These are phyloP conservation scores for Grifola frondosa DNA, from an alignment of 1,284 basidiomycete genomes.

Conservation along the genomic window DNA sequence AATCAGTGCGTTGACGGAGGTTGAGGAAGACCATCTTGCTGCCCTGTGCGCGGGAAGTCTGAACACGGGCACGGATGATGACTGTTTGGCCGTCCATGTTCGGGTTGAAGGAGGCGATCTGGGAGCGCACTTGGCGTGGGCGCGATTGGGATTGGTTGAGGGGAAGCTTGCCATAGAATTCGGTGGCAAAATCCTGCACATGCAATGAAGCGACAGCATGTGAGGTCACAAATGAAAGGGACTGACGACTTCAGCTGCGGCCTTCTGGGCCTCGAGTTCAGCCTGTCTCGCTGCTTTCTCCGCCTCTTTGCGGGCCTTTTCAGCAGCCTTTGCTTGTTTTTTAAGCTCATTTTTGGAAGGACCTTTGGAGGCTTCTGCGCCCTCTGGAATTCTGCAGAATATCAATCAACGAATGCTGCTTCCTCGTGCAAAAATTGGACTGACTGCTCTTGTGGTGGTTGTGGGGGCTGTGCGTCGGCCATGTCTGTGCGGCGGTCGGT, in stretches of 20 bases:
- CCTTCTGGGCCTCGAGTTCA: conserved; percentile 74
- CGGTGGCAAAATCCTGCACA: conserved; percentile 75
- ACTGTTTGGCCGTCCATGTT: conserved; percentile 78
- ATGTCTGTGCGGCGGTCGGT: too few species aligned
- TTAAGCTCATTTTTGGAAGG: conserved; percentile 90
- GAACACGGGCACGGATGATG: conserved; percentile 86
- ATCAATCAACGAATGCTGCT: not conserved
- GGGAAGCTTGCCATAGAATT: conserved; percentile 89
- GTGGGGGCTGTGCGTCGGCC: conserved; percentile 13
- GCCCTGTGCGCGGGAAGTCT: conserved; percentile 89
- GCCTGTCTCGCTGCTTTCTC: conserved; percentile 80
- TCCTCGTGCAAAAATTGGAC: conserved; percentile 6
- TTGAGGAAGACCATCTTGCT: conserved; percentile 95
- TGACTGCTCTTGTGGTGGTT: conserved; percentile 22
- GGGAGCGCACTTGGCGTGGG: conserved; percentile 46
- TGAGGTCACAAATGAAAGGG: conserved; percentile 6
- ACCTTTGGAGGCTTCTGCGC: conserved; percentile 34
- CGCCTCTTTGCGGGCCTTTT: conserved; percentile 90
- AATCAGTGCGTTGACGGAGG: conserved; percentile 86
- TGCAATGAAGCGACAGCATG: conserved; percentile 4
- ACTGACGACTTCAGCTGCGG: conserved; percentile 71
- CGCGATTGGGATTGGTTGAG: conserved; percentile 90
- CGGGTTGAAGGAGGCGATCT: conserved; percentile 70
- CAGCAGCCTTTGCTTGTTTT: conserved; percentile 89
- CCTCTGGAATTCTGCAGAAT: conserved; percentile 33